phyloP scores from a whole-genome alignment of 192 early-diverging fungal genomes.

The Backusella liffmaniae region DNA sequence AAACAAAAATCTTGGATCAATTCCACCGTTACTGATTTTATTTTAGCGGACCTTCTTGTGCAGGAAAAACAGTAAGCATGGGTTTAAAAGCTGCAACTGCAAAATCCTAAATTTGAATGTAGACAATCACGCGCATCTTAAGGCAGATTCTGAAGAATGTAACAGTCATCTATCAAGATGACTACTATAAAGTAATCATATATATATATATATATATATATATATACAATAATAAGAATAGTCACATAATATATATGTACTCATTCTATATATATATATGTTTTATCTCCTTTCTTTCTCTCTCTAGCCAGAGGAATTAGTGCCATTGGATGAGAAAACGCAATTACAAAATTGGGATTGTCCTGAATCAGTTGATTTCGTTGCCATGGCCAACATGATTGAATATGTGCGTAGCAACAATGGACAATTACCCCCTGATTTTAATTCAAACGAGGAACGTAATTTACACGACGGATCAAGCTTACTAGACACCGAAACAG shows the following conservation, averaged over 20 bases:
- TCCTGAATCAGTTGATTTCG: constrained; percentile 65
- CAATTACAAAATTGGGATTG: constrained; percentile 78
- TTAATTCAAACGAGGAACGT: constrained; percentile 44
- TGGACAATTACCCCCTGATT: constrained; percentile 36
- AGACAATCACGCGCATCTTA: constrained; percentile 61
- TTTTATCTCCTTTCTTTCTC: too few species aligned
- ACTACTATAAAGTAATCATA: constrained; percentile 61
- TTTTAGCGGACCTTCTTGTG: constrained; percentile 67
- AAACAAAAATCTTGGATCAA: neutral
- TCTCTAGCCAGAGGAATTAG: neutral
- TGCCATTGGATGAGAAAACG: constrained; percentile 53
- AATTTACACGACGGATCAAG: constrained; percentile 32
- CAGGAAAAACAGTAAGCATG: constrained; percentile 64
- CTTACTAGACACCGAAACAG: neutral
- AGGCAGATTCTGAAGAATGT: constrained; percentile 59
- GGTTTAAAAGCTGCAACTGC: neutral
- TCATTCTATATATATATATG: neutral
- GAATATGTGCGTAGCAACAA: constrained; percentile 34
- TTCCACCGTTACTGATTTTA: neutral
- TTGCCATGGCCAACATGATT: constrained; percentile 28
- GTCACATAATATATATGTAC: neutral
- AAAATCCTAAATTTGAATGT: neutral
- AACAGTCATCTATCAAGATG: constrained; percentile 69
- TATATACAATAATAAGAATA: neutral
- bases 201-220: neutral